Percentiles rank a stretch among this genome's conserved stretches.
These are phyloP conservation scores for Immersiporthe knoxdaviesiana DNA, from an alignment of 2,329 filamentous ascomycete genomes.

Conservation along the genomic window DNA sequence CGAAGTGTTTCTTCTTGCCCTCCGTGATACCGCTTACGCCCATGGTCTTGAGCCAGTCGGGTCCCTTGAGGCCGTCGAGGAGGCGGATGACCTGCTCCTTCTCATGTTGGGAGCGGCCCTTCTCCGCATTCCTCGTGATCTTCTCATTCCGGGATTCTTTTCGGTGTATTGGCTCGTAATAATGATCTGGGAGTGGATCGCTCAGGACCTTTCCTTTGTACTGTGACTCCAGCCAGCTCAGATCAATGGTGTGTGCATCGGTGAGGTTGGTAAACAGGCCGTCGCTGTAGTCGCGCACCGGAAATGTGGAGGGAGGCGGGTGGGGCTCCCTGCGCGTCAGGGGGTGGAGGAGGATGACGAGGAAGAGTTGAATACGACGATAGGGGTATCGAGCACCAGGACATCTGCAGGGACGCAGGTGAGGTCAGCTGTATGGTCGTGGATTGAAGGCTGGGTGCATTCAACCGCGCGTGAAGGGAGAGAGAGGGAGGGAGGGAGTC, in stretches of 20 bases:
- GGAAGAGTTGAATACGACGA: constrained; percentile 66
- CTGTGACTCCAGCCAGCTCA: constrained; percentile 55
- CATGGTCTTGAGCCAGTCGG: constrained; percentile 92
- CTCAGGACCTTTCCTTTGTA: constrained; percentile 47
- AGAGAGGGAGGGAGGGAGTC: constrained; percentile 2
- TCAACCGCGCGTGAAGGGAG: constrained; percentile 9
- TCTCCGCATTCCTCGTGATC: constrained; percentile 66
- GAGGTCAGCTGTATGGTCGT: constrained; percentile 23
- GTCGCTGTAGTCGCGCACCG: constrained; percentile 59
- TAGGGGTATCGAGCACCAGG: constrained; percentile 71
- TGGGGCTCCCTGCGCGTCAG: constrained; percentile 30
- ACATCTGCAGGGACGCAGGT: constrained; percentile 59
- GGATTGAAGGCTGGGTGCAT: neutral
- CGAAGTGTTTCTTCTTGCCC: constrained; percentile 81
- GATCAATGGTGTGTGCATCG: constrained; percentile 60
- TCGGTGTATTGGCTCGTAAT: constrained; percentile 59
- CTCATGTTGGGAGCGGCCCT: constrained; percentile 67
- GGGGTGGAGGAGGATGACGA: constrained; percentile 37
- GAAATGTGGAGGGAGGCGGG: constrained; percentile 36
- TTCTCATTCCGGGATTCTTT: constrained; percentile 64
- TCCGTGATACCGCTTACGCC: constrained; percentile 86
- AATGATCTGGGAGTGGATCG: constrained; percentile 60
- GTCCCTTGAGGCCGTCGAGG: constrained; percentile 82
- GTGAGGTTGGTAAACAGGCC: constrained; percentile 59
- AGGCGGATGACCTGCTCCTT: constrained; percentile 66